A percentile compares a stretch with the other conserved stretches of the same genome.
These are phyloP conservation scores for Triticum turgidum DNA, from an alignment of 176 grass and related monocot genomes.

Conservation along the genomic window DNA sequence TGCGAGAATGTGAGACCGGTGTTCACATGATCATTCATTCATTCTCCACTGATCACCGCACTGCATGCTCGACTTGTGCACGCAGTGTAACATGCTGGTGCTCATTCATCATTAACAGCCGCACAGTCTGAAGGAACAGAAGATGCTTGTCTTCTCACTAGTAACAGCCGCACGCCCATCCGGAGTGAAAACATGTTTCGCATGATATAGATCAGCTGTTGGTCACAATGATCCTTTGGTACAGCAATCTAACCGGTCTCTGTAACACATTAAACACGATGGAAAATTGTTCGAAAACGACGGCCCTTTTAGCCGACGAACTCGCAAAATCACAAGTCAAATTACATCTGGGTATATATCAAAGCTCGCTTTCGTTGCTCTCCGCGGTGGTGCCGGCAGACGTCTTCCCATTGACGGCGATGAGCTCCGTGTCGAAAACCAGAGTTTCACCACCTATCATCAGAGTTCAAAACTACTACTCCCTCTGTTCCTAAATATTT, in stretches of 20 bases:
- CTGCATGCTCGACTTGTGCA: background rate
- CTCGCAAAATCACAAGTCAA: background rate
- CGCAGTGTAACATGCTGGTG: background rate
- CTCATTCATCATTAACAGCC: background rate
- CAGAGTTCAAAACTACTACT: background rate
- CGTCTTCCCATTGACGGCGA: constrained; percentile 73
- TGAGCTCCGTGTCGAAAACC: constrained; percentile 84
- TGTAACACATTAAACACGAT: background rate
- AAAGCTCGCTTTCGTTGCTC: constrained; percentile 54
- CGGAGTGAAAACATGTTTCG: background rate
- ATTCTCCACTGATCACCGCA: background rate
- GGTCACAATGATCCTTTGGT: background rate
- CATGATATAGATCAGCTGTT: background rate
- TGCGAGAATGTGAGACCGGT: background rate
- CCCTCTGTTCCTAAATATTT: too few relatives aligned
- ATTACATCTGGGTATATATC: background rate
- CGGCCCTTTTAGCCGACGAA: background rate
- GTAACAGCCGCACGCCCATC: background rate
- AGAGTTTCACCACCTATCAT: constrained; percentile 74
- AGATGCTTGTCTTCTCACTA: too few relatives aligned
- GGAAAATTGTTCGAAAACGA: background rate
- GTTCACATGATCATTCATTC: background rate
- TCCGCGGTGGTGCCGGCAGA: background rate
- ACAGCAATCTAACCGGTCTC: background rate
- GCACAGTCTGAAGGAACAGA: background rate